A percentile compares a stretch with the other conserved stretches of the same genome.
phyloP scores from a whole-genome alignment of 768 basidiomycete genomes.

The Rhizopogon vesiculosus region DNA sequence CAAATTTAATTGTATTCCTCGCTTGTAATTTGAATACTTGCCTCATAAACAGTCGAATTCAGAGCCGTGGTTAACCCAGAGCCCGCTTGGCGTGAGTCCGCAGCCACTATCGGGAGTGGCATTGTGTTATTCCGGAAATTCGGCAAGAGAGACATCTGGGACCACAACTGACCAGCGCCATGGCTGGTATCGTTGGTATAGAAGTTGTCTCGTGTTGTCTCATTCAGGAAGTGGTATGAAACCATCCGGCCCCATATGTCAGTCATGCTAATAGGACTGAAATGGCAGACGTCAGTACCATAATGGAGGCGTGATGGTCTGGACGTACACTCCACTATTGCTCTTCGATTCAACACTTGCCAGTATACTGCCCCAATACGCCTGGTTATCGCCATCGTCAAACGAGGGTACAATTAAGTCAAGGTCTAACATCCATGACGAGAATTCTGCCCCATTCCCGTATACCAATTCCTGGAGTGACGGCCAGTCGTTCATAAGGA shows the following conservation, averaged over 20 bases:
- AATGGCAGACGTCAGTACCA: neutral
- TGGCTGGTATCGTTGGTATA: slow-evolving; percentile 56
- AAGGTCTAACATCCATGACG: slow-evolving; percentile 56
- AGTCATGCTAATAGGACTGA: slow-evolving; percentile 58
- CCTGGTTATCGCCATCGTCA: slow-evolving; percentile 41
- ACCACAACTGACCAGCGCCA: slow-evolving; percentile 73
- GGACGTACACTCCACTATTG: slow-evolving; percentile 44
- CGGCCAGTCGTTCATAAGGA: slow-evolving; percentile 64
- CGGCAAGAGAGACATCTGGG: slow-evolving; percentile 45
- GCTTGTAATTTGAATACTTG: slow-evolving; percentile 24
- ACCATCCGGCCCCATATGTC: slow-evolving; percentile 64
- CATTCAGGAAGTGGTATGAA: slow-evolving; percentile 70
- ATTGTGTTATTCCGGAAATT: slow-evolving; percentile 44
- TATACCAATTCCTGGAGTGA: slow-evolving; percentile 51
- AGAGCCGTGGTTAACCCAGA: slow-evolving; percentile 38
- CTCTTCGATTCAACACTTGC: slow-evolving; percentile 56
- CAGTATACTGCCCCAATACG: slow-evolving; percentile 50
- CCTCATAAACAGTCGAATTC: slow-evolving; percentile 54
- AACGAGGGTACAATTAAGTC: slow-evolving; percentile 52
- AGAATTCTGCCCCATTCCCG: slow-evolving; percentile 42
- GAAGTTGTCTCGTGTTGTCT: slow-evolving; percentile 54
- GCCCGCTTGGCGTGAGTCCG: slow-evolving; percentile 47
- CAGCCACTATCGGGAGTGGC: slow-evolving; percentile 66
- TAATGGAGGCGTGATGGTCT: neutral
- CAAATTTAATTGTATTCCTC: neutral